A percentile compares a stretch with the other conserved stretches of the same genome.
These are phyloP conservation scores for Zarea fungicola DNA, from an alignment of 2,329 filamentous ascomycete genomes.

Conservation along the genomic window DNA sequence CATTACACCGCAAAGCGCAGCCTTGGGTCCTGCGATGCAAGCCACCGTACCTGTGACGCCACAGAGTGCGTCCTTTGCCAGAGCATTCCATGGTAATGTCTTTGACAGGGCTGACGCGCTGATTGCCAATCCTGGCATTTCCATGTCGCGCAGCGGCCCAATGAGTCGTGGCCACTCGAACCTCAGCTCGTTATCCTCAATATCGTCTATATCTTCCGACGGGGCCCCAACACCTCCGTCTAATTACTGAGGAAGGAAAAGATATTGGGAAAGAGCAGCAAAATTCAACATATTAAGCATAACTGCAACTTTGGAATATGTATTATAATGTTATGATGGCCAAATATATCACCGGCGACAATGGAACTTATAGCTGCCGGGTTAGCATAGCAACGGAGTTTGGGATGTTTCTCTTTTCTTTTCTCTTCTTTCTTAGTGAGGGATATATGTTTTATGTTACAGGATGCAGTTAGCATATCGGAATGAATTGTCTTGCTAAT, in stretches of 20 bases:
- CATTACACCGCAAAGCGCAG: slow-evolving; percentile 84
- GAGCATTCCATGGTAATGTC: slow-evolving; percentile 52
- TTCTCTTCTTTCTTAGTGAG: too few relatives aligned
- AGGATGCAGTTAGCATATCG: too few relatives aligned
- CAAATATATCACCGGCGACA: slow-evolving; percentile 3
- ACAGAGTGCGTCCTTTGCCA: slow-evolving; percentile 50
- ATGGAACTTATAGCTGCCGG: not conserved
- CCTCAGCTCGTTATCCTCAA: slow-evolving; percentile 35
- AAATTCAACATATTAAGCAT: not conserved
- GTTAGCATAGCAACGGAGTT: slow-evolving; percentile 11
- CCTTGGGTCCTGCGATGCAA: slow-evolving; percentile 82
- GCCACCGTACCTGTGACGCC: slow-evolving; percentile 77
- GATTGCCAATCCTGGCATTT: slow-evolving; percentile 52
- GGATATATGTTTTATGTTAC: too few relatives aligned
- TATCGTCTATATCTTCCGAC: slow-evolving; percentile 38
- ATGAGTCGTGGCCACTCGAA: slow-evolving; percentile 38
- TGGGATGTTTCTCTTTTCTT: too few relatives aligned
- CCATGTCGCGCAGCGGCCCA: slow-evolving; percentile 48
- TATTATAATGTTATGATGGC: slow-evolving; percentile 10
- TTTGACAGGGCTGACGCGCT: slow-evolving; percentile 56
- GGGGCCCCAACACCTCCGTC: slow-evolving; percentile 19
- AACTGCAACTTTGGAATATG: slow-evolving; percentile 10
- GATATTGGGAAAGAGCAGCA: too few relatives aligned
- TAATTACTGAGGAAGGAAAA: slow-evolving; percentile 4
- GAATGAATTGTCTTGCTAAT: too few relatives aligned